A percentile compares a stretch with the other conserved stretches of the same genome.
Conservation (phyloP, 2,329 filamentous ascomycete species). For the Pseudohalonectria lignicola region DNA sequence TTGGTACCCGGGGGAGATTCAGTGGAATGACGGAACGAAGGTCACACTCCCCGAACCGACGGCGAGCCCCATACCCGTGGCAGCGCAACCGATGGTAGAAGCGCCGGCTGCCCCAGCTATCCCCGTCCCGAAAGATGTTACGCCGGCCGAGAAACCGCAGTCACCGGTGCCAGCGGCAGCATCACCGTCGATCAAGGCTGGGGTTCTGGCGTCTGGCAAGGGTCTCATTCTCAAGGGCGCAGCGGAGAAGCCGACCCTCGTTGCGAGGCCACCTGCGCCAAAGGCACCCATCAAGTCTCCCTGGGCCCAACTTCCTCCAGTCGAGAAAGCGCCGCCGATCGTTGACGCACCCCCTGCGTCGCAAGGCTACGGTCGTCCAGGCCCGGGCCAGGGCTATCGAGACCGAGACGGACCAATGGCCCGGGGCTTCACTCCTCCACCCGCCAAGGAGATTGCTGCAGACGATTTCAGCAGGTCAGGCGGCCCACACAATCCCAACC, state of each 20-base stretch:
- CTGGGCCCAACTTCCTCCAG: slow-evolving; percentile 77
- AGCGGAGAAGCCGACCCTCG: slow-evolving; percentile 60
- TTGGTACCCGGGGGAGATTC: slow-evolving; percentile 75
- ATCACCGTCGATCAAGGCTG: slow-evolving; percentile 31
- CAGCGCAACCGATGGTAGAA: slow-evolving; percentile 15
- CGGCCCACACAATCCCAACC: slow-evolving; percentile 45
- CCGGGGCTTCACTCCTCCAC: slow-evolving; percentile 40
- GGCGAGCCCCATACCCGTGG: slow-evolving; percentile 7
- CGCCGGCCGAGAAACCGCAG: slow-evolving; percentile 28
- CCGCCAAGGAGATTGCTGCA: slow-evolving; percentile 75
- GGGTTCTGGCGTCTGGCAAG: slow-evolving; percentile 40
- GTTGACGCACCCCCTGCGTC: slow-evolving; percentile 40
- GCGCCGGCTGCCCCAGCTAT: slow-evolving; percentile 8
- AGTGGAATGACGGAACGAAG: slow-evolving; percentile 83
- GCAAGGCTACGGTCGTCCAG: slow-evolving; percentile 31
- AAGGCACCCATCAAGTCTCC: slow-evolving; percentile 74
- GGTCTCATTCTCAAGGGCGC: slow-evolving; percentile 56
- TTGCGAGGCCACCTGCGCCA: slow-evolving; percentile 58
- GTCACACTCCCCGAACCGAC: slow-evolving; percentile 52
- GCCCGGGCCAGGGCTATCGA: slow-evolving; percentile 17
- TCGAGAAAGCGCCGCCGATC: slow-evolving; percentile 69
- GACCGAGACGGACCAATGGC: slow-evolving; percentile 14
- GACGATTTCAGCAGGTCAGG: slow-evolving; percentile 83
- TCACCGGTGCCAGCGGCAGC: slow-evolving; percentile 27
- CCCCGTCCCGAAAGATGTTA: slow-evolving; percentile 13